These are phyloP conservation scores for Senecio squalidus DNA, from an alignment of 140 eudicot genomes.

Conservation along the genomic window DNA sequence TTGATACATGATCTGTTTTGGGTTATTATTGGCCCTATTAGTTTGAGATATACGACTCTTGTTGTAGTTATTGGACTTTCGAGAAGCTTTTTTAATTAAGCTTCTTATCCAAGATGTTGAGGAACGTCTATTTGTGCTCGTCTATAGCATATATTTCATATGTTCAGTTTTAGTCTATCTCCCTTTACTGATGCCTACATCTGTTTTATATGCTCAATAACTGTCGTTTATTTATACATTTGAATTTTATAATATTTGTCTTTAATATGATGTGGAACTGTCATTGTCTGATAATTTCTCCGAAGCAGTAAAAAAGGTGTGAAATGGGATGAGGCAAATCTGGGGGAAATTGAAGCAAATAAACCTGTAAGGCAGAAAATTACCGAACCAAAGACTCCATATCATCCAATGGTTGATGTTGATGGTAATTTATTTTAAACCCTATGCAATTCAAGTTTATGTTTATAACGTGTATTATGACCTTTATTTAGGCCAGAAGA, in stretches of 20 bases:
- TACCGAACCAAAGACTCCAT: conserved; percentile 99
- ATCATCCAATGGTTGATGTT: conserved; percentile 85
- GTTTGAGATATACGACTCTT: no score
- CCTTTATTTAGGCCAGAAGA: conserved; percentile 2
- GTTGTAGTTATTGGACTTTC: no score
- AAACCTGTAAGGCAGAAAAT: conserved; percentile 98
- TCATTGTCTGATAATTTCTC: conserved; percentile 6
- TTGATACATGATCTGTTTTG: conserved; percentile 3
- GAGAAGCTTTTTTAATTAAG: no score
- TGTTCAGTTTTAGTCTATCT: no score
- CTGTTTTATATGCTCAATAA: neutral
- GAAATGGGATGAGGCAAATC: conserved; percentile 83
- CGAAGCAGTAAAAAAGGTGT: conserved; percentile 58
- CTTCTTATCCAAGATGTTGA: no score
- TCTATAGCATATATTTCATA: no score
- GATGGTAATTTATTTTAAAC: conserved; percentile 40
- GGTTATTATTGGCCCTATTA: no score
- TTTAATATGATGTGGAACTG: neutral
- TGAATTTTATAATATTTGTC: neutral
- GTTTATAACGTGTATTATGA: neutral
- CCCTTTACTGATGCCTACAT: neutral
- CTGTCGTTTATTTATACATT: neutral
- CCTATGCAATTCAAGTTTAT: neutral
- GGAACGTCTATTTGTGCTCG: no score
- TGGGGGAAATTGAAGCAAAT: conserved; percentile 88